Conservation (phyloP, 805 yeast genomes). For the Kuraishia borneana region DNA sequence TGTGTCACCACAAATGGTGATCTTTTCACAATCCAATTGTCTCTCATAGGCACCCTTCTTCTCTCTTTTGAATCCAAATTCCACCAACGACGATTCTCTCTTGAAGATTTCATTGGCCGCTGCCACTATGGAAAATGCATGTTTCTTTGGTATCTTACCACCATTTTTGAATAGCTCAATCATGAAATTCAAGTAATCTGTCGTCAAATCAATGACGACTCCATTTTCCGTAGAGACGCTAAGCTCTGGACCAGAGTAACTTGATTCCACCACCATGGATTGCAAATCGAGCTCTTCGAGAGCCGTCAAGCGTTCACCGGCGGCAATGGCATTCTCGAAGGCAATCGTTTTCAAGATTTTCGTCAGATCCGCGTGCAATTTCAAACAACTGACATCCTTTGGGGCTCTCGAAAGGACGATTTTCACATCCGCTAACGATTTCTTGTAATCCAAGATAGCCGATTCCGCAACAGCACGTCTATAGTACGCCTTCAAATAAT, state of each 20-base stretch:
- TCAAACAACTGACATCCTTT: slow-evolving; percentile 54
- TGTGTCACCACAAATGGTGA: slow-evolving; percentile 94
- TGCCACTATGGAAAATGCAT: slow-evolving; percentile 71
- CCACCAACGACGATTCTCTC: slow-evolving; percentile 67
- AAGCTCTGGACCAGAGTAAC: slow-evolving; percentile 50
- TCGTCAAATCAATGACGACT: slow-evolving; percentile 31
- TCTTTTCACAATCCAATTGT: slow-evolving; percentile 24
- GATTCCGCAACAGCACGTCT: slow-evolving; percentile 76
- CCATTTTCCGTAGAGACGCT: slow-evolving; percentile 24
- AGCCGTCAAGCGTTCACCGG: slow-evolving; percentile 43
- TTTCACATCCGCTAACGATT: slow-evolving; percentile 62
- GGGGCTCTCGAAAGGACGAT: slow-evolving; percentile 53
- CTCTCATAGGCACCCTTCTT: slow-evolving; percentile 36
- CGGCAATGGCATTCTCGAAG: slow-evolving; percentile 79
- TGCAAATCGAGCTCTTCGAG: slow-evolving; percentile 36
- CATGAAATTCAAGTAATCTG: slow-evolving; percentile 50
- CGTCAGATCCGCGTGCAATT: slow-evolving; percentile 50
- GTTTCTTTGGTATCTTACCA: slow-evolving; percentile 65
- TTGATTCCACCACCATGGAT: slow-evolving; percentile 35
- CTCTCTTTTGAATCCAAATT: slow-evolving; percentile 30
- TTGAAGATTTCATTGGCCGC: slow-evolving; percentile 56
- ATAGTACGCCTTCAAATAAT: slow-evolving; percentile 71
- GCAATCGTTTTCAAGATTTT: slow-evolving; percentile 60
- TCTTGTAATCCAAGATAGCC: slow-evolving; percentile 66
- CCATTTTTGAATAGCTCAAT: slow-evolving; percentile 66